Base-by-base conservation (phyloP, 495 filamentous ascomycete species). In the Annulohypoxylon nitens region DNA sequence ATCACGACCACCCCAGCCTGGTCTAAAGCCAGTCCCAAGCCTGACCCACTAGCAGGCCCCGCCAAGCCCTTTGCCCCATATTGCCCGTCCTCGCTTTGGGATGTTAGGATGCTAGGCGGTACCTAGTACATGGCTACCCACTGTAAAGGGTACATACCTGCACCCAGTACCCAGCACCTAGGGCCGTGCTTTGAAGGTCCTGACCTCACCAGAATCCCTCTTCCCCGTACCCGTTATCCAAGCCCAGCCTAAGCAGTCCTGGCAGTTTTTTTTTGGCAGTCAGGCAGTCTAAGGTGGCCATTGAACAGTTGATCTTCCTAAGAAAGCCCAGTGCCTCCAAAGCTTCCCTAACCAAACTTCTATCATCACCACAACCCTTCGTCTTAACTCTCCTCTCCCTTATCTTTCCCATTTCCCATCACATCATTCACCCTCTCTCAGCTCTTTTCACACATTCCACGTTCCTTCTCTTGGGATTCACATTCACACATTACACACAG, bases 311-410 rank as follows among this genome's bases (percentile, higher is more conserved):
- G 71, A 78, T 74, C 74, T 76, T 76, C 70, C 73, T 57, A 71
- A 72, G 76, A 73, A 64, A 57, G 39, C 39, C 39, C 39, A 43
- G 39, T 43, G 39, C 16, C 76, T 76, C 71, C 67, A 74, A 69
- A 77, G 75, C 75, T 74, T 77, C 70, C 72, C 76, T 71, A 67
- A 67, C 67, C 76, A 74, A 67, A 67, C 67, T 60, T 54, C 41
- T 61, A 70, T 68, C 71, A 37, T 64, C 72, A 69, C 55, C 68
- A 70, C 64, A 73, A 70, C 53, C 68, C 67, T 73, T 68, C 66
- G 75, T 73, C 77, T 74, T 76, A 74, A 75, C 79, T 75, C 72
- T 78, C 77, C 72, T 78, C 77, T 79, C 70, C 67, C 68, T 77
- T 60, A 76, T 67, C 70, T 75, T 77, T 54, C 75, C 72, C 75